Conservation (phyloP, 306 rosid species). For the Begonia fuchsioides region DNA sequence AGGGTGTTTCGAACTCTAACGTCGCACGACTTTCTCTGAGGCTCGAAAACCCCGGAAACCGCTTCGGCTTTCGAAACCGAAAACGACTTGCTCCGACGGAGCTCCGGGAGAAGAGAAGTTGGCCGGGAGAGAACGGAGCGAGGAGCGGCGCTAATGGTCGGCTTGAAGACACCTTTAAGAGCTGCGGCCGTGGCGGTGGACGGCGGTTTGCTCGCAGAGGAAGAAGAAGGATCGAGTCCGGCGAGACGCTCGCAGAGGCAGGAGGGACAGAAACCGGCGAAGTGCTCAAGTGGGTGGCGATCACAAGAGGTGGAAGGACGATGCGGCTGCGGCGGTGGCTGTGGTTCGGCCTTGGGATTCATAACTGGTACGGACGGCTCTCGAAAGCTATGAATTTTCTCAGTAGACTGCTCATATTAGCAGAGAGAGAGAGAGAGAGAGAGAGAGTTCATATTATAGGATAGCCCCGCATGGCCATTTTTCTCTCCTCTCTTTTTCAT, state of each 20-base stretch:
- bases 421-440: not conserved
- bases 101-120: constrained; percentile 67
- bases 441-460: not conserved
- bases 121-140: constrained; percentile 14
- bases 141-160: constrained; percentile 10
- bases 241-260: constrained; percentile 98
- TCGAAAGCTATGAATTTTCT: not conserved
- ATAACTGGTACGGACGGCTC: constrained; percentile 24
- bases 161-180: constrained; percentile 66
- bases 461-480: not conserved
- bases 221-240: constrained; percentile 46
- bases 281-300: constrained; percentile 67
- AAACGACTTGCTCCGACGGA: constrained; percentile 89
- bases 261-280: constrained; percentile 91
- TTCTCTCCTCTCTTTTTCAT: not conserved
- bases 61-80: constrained; percentile 87
- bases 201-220: constrained; percentile 40
- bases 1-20: constrained; percentile 72
- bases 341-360: constrained; percentile 50
- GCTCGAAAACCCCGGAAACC: constrained; percentile 63
- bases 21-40: constrained; percentile 90
- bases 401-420: not conserved
- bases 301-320: constrained; percentile 66
- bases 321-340: constrained; percentile 32
- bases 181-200: constrained; percentile 90